Conservation (phyloP, 257 asterid genomes). For the Echites panduratus region DNA sequence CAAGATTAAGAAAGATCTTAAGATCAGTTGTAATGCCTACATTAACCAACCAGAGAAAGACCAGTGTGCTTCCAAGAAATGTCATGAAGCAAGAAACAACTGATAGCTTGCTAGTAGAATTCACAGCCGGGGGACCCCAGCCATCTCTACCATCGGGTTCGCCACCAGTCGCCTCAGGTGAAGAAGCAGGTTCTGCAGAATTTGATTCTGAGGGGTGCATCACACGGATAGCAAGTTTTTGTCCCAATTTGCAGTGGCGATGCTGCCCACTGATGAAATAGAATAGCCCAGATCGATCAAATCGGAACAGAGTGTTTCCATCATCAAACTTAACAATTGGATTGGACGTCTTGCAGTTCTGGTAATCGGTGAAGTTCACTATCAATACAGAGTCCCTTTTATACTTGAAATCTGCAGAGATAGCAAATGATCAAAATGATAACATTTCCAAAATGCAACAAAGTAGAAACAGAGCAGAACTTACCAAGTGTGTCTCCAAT, state of each 20-base stretch:
- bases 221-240: slow-evolving; percentile 53
- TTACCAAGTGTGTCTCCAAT: slow-evolving; percentile 61
- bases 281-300: slow-evolving; percentile 48
- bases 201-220: slow-evolving; percentile 44
- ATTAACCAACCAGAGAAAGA: slow-evolving; percentile 24
- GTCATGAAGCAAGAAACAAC: slow-evolving; percentile 27
- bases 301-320: slow-evolving; percentile 43
- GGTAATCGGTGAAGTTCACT: slow-evolving; percentile 46
- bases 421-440: background rate
- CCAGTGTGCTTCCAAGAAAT: slow-evolving; percentile 23
- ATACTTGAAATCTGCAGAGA: slow-evolving; percentile 57
- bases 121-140: slow-evolving; percentile 23
- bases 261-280: slow-evolving; percentile 69
- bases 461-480: background rate
- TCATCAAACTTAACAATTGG: slow-evolving; percentile 47
- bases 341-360: slow-evolving; percentile 39
- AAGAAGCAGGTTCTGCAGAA: slow-evolving; percentile 31
- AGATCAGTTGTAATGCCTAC: slow-evolving; percentile 17
- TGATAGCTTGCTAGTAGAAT: slow-evolving; percentile 23
- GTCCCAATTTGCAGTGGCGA: slow-evolving; percentile 57
- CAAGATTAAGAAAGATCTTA: too few species aligned
- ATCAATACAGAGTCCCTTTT: slow-evolving; percentile 51
- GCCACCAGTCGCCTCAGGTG: slow-evolving; percentile 15
- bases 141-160: slow-evolving; percentile 15
- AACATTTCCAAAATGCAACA: too few species aligned